Evolutionary conservation across 108 stramenopile species (phyloP).

Genomic region (Nannochloropsis gaditana): DNA sequence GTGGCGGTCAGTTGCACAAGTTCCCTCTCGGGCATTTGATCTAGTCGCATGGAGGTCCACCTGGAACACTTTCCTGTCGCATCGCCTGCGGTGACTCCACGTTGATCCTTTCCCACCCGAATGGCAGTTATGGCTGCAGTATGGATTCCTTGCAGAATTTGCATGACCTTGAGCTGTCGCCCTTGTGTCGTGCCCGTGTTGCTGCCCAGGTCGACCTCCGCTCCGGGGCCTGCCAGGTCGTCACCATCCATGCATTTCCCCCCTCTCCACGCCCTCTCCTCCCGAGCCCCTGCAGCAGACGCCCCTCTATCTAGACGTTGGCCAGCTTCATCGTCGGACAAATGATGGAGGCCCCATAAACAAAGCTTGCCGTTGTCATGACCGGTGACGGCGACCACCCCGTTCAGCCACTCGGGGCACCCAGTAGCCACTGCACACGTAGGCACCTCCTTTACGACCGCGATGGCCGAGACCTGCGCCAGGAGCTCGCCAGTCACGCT

Average conservation of each 20-base stretch:
- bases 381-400: slow-evolving; percentile 82
- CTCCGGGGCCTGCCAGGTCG: neutral
- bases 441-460: slow-evolving; percentile 58
- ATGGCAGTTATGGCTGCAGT: slow-evolving; percentile 29
- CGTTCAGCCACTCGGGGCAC: slow-evolving; percentile 86
- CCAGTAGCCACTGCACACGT: slow-evolving; percentile 74
- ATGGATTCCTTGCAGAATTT: slow-evolving; percentile 40
- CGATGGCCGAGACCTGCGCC: slow-evolving; percentile 61
- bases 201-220: slow-evolving; percentile 13
- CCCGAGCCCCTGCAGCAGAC: neutral
- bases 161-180: slow-evolving; percentile 26
- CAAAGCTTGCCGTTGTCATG: slow-evolving; percentile 84
- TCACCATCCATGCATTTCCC: neutral
- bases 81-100: slow-evolving; percentile 40
- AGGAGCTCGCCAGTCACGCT: slow-evolving; percentile 81
- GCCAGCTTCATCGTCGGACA: neutral
- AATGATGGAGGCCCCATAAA: slow-evolving; percentile 62
- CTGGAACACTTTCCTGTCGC: slow-evolving; percentile 27
- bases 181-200: slow-evolving; percentile 1
- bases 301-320: neutral
- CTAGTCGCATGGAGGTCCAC: slow-evolving; percentile 41
- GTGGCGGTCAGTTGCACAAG: slow-evolving; percentile 26
- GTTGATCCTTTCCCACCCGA: slow-evolving; percentile 30
- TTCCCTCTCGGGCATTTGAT: slow-evolving; percentile 29
- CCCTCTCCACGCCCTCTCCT: neutral